phyloP scores from a whole-genome alignment of 768 basidiomycete species.

The Tulasnella calospora region DNA sequence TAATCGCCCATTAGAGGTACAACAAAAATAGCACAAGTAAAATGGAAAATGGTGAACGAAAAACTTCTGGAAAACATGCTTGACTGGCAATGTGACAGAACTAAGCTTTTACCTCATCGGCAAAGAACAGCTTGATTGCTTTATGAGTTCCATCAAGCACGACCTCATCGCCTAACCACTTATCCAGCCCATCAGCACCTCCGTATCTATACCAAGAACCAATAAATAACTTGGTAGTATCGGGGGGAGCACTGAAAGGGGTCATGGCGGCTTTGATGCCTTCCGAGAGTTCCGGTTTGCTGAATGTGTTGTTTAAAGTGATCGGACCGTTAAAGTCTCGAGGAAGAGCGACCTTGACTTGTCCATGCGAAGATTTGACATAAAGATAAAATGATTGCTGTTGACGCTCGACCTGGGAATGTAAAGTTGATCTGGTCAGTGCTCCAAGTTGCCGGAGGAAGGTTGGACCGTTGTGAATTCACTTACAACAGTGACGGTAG shows the following conservation, averaged over 20 bases:
- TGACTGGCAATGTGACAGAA: neutral
- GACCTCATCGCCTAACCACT: neutral
- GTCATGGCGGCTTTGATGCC: conserved; percentile 2
- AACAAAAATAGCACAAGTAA: neutral
- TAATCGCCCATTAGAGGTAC: neutral
- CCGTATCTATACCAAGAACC: neutral
- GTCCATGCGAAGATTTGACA: neutral
- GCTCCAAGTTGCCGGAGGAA: neutral
- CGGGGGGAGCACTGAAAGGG: neutral
- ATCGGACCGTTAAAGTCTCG: conserved; percentile 20
- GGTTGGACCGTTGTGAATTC: no score
- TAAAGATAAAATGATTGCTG: neutral
- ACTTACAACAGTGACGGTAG: conserved; percentile 1
- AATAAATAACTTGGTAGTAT: neutral
- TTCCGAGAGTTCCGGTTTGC: neutral
- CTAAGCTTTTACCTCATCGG: neutral
- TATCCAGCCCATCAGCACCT: neutral
- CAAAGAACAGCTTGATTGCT: neutral
- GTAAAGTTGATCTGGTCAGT: neutral
- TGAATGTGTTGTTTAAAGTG: neutral
- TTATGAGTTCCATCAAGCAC: neutral
- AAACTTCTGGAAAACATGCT: neutral
- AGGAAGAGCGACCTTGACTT: conserved; percentile 15
- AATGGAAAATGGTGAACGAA: neutral
- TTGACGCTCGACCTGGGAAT: neutral